A percentile compares a stretch with the other conserved stretches of the same genome.
Conservation (phyloP, 176 grass and related monocot species). For the Triticum monococcum region DNA sequence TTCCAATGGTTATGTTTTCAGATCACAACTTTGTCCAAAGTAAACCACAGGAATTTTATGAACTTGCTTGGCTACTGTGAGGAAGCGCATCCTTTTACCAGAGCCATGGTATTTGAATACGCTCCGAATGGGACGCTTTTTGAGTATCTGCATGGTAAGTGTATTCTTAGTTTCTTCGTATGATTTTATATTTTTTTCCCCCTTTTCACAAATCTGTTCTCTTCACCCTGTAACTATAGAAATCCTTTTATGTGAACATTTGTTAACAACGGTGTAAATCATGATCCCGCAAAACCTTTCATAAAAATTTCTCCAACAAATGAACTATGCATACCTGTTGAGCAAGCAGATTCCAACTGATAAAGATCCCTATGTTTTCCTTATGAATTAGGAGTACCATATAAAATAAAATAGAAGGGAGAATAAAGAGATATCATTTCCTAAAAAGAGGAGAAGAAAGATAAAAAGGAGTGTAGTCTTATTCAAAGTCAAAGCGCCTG, state of each 20-base stretch:
- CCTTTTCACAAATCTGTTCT: background rate
- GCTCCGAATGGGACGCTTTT: constrained; percentile 89
- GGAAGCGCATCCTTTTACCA: constrained; percentile 75
- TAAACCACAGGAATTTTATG: constrained; percentile 90
- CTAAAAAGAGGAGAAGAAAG: background rate
- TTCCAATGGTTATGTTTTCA: constrained; percentile 36
- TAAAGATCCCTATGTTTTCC: background rate
- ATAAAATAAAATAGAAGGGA: background rate
- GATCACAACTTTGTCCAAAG: constrained; percentile 72
- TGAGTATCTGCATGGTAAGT: constrained; percentile 86
- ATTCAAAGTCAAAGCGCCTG: background rate
- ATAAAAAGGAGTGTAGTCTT: background rate
- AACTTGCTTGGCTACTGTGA: constrained; percentile 89
- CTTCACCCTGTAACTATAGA: background rate
- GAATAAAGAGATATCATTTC: background rate
- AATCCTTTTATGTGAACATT: background rate
- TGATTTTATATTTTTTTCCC: background rate
- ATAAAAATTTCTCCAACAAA: background rate
- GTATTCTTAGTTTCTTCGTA: background rate
- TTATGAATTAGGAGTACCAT: background rate
- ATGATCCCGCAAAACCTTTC: background rate
- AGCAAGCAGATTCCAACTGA: background rate
- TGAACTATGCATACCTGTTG: background rate
- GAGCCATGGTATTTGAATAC: constrained; percentile 95
- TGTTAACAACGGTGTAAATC: background rate